Base-by-base conservation (phyloP, 164 flowering plant genomes). In the Protea cynaroides region DNA sequence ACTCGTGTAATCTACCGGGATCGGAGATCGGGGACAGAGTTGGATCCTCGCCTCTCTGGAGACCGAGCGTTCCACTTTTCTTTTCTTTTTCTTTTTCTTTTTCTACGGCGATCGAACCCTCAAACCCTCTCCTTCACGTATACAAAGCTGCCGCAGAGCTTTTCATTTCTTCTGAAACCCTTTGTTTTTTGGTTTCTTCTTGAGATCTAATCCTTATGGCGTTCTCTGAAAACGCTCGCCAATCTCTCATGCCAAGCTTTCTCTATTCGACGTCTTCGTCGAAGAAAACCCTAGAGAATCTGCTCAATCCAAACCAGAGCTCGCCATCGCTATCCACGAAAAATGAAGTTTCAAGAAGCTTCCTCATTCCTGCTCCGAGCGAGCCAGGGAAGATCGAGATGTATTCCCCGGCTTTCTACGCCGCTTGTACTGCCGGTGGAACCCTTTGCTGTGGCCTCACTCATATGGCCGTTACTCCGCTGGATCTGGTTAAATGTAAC, bases 401-500 rank as follows among this genome's bases (percentile, higher is more conserved):
- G 90, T 78, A 72, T 72, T 85, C 93, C 3, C 86, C 88, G 17
- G 77, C 81, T 23, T 87, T 68, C 69, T 86, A 84, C 66, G 87
- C 82, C 6, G 90, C 89, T 3, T 82, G 89, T 69, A 76, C 85
- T 3, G 67, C 44, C 47, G 90, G 90, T 1, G 90, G 96, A 14
- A 75, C 63, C 14, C 51, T 87, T 15, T 58, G 85, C 73, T 81
- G 86, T 60, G 87, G 92, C 23, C 76, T 81, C 50, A 86, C 90
- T 36, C 96, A 89, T 67, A 74, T 44, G 81, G 80, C 87, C 38
- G 80, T 85, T 55, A 89, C 96, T 52, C 96, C 92, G 22, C 77
- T 89, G 7, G 96, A 89, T 73, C 80, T 88, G 67, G 86, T 88
- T 73, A 88, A 88, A 78, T 86, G 89, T 64, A 88, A 88, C 53